Base-by-base conservation (phyloP, 208 protist genomes). In the Trypanosoma cruzi region DNA sequence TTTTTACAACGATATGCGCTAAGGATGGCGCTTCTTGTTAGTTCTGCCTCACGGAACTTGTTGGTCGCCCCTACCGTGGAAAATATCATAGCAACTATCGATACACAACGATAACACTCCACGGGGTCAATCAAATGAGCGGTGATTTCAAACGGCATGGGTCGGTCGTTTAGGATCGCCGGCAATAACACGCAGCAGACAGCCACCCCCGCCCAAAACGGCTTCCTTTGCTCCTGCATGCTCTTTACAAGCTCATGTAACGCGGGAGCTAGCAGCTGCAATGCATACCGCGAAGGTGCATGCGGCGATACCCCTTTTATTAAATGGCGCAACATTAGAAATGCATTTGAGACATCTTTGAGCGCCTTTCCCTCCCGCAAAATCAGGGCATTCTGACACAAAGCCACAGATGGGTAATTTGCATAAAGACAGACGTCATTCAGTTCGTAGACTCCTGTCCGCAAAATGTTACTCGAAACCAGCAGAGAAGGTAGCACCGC, bases 131-230 rank as follows among this genome's bases (percentile, higher is more conserved):
- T 64, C 18, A 75, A 40, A 48, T 49, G 28, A 31, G 8, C 14
- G 28, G 46, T 62, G 48, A 75, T 11, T 8, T 63, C 44, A 22
- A 61, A 42, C 14, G 46, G n/a, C 34, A 37, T 26, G 18, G 42
- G 42, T 24, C 34, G 37, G 28, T 75, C 34, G 68, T 71, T 68
- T 49, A 89, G 68, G 34, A 90, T 52, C 7, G 64, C 49, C 20
- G 89, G 86, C 28, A 90, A 71, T 44, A 85, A 49, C 31, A 92
- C 48, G 29, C 78, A 79, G 64, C 89, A 94, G 22, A 84, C 63
- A 1, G 70, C 77, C 20, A 92, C 54, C 16, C 86, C 89, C 16
- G 86, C 85, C 85, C 82, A 89, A 64, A 94, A 85, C 0, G 84
- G 80, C 50, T 82, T 74, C 29, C 80, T 44, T 2, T 53, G 37